Evolutionary conservation across 2,329 filamentous ascomycete genomes (phyloP).

Genomic region (Sclerotinia sclerotiorum): DNA sequence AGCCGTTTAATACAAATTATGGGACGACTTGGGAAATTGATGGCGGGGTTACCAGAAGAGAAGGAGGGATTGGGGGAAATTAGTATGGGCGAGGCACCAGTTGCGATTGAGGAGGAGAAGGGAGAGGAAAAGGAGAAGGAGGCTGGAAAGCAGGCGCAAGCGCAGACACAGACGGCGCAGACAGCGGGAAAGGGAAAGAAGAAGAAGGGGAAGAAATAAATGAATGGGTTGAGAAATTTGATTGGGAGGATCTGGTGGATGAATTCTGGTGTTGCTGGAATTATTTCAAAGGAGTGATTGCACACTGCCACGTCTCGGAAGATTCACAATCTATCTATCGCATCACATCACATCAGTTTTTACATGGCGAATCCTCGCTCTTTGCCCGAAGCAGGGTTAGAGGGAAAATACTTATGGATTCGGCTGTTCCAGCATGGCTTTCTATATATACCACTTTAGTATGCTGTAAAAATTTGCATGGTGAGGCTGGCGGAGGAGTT

Average conservation of each 20-base stretch:
- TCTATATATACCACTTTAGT: too few relatives aligned
- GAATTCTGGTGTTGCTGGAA: too few relatives aligned
- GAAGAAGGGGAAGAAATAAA: conserved; percentile 69
- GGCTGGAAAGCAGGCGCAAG: conserved; percentile 40
- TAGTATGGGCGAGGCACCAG: conserved; percentile 42
- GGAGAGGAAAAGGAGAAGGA: conserved; percentile 41
- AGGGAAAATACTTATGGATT: background rate
- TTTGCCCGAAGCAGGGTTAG: background rate
- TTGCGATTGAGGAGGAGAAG: conserved; percentile 45
- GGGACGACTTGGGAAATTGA: conserved; percentile 70
- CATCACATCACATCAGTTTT: background rate
- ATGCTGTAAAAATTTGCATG: conserved; percentile 17
- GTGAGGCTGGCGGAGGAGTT: background rate
- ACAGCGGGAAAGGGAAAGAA: conserved; percentile 62
- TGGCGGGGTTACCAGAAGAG: conserved; percentile 54
- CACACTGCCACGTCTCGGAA: too few relatives aligned
- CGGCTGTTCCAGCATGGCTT: background rate
- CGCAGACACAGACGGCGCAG: conserved; percentile 46
- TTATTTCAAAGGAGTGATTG: too few relatives aligned
- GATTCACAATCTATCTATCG: too few relatives aligned
- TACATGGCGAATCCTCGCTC: background rate
- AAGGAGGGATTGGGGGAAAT: conserved; percentile 34
- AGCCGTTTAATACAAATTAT: conserved; percentile 74
- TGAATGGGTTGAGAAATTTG: background rate
- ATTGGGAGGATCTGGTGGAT: too few relatives aligned